A percentile compares a stretch with the other conserved stretches of the same genome.
Conservation (phyloP, 1,139 yeast genomes). For the Taphrina betulina region DNA sequence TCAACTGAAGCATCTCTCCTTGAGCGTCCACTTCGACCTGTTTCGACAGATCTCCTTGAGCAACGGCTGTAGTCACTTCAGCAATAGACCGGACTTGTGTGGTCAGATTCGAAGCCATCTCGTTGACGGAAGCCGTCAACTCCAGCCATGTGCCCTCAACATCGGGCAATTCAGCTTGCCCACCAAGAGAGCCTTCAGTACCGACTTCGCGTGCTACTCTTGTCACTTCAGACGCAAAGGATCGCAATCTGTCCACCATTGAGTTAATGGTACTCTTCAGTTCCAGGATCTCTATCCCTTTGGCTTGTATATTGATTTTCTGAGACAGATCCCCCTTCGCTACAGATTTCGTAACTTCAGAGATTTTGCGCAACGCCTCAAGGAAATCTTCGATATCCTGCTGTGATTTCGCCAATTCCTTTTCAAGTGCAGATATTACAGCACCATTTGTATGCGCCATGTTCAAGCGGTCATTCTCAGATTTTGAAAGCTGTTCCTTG, state of each 20-base stretch:
- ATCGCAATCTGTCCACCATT: conserved; percentile 83
- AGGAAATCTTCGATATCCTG: conserved; percentile 51
- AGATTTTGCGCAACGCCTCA: conserved; percentile 72
- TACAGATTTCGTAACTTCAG: conserved; percentile 77
- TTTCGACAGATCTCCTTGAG: conserved; percentile 72
- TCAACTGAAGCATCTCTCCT: conserved; percentile 75
- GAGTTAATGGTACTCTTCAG: conserved; percentile 80
- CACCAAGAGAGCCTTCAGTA: conserved; percentile 84
- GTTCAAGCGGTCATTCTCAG: not conserved
- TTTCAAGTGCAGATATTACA: not conserved
- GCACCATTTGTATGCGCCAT: conserved; percentile 1
- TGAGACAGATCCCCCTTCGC: conserved; percentile 83
- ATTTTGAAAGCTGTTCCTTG: conserved; percentile 1
- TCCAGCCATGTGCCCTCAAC: conserved; percentile 86
- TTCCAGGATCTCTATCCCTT: conserved; percentile 66
- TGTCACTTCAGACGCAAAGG: conserved; percentile 78
- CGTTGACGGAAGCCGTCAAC: conserved; percentile 77
- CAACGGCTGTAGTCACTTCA: conserved; percentile 82
- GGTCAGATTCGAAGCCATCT: conserved; percentile 82
- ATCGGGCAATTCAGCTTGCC: conserved; percentile 80
- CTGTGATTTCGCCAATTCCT: conserved; percentile 3
- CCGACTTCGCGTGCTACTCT: conserved; percentile 78
- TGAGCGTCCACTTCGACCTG: conserved; percentile 81
- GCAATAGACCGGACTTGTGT: conserved; percentile 84
- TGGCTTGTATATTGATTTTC: conserved; percentile 67